Conservation (phyloP, 306 rosid genomes). For the Quillaja saponaria region DNA sequence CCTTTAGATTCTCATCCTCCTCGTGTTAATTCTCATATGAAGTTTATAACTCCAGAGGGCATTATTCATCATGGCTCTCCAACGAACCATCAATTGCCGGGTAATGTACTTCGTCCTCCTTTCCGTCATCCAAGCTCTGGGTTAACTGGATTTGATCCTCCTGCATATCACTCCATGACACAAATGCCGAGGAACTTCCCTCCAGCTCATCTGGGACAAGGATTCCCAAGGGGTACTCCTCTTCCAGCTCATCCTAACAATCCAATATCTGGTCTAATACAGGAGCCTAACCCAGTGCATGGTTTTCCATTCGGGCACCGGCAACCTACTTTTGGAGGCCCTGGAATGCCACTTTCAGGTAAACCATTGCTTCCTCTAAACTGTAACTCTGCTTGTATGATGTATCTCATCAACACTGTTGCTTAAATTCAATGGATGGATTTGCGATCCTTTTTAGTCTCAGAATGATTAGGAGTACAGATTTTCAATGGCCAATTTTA, state of each 20-base stretch:
- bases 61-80: slow-evolving; percentile 58
- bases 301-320: slow-evolving; percentile 67
- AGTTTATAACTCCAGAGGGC: slow-evolving; percentile 58
- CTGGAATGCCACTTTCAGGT: slow-evolving; percentile 74
- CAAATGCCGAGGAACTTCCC: slow-evolving; percentile 66
- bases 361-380: slow-evolving; percentile 22
- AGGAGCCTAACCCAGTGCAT: slow-evolving; percentile 64
- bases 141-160: slow-evolving; percentile 62
- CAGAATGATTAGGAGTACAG: slow-evolving; percentile 14
- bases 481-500: neutral
- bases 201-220: slow-evolving; percentile 67
- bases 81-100: slow-evolving; percentile 63
- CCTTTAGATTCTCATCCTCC: slow-evolving; percentile 69
- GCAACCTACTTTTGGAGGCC: slow-evolving; percentile 61
- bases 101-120: slow-evolving; percentile 74
- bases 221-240: slow-evolving; percentile 66
- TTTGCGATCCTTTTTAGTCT: neutral
- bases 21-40: slow-evolving; percentile 60
- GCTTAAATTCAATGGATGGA: neutral
- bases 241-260: slow-evolving; percentile 52
- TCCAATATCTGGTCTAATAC: slow-evolving; percentile 59
- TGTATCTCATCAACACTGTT: slow-evolving; percentile 8
- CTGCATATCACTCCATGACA: slow-evolving; percentile 64
- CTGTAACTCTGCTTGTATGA: neutral
- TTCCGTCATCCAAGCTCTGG: slow-evolving; percentile 60